Percentiles rank a stretch among this genome's conserved stretches.
Conservation (phyloP, 148 eudicot genomes). For the Nepenthes gracilis region DNA sequence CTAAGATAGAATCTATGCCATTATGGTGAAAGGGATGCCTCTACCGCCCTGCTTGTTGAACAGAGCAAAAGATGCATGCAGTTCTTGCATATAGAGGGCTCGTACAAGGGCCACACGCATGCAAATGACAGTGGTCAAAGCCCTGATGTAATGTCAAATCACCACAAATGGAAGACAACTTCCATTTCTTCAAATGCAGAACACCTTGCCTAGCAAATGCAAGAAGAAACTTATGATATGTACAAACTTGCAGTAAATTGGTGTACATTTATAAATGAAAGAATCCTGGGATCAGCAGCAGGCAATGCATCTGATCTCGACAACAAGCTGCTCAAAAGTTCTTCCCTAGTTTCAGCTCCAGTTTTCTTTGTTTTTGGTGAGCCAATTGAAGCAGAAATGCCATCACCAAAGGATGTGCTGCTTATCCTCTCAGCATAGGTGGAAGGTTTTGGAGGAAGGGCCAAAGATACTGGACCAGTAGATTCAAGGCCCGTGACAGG, state of each 20-base stretch:
- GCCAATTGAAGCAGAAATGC: constrained; percentile 37
- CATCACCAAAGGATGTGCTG: constrained; percentile 49
- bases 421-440: constrained; percentile 93
- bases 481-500: constrained; percentile 35
- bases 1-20: too few relatives aligned
- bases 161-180: too few relatives aligned
- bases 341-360: constrained; percentile 88
- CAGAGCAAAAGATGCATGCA: too few relatives aligned
- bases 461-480: constrained; percentile 37
- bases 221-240: background rate
- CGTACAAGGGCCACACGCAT: too few relatives aligned
- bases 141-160: too few relatives aligned
- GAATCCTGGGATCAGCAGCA: constrained; percentile 35
- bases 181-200: background rate
- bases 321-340: constrained; percentile 55
- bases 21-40: too few relatives aligned
- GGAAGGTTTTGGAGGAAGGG: constrained; percentile 48
- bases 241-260: background rate
- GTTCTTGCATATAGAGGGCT: too few relatives aligned
- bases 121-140: too few relatives aligned
- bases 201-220: too few relatives aligned
- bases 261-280: constrained; percentile 46
- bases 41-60: too few relatives aligned
- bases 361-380: constrained; percentile 92
- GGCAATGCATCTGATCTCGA: constrained; percentile 47